Conservation (phyloP, 1,284 basidiomycete genomes). For the Leccinum holopus region DNA sequence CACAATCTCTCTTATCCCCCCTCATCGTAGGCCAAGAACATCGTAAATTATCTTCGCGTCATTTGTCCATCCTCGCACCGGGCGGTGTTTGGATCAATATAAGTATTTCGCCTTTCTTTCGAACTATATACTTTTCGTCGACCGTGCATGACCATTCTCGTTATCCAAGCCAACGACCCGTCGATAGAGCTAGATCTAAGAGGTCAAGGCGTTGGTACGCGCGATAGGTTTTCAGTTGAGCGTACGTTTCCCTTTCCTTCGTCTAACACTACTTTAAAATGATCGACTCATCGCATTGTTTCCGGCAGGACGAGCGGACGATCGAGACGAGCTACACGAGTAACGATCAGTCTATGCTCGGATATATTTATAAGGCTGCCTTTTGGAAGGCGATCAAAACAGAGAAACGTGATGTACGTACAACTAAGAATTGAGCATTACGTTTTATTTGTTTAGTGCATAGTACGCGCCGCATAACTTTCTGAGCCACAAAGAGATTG, state of each 20-base stretch:
- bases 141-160: too few relatives aligned
- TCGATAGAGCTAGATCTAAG: slow-evolving; percentile 92
- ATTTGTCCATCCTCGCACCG: slow-evolving; percentile 77
- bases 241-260: slow-evolving; percentile 43
- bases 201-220: slow-evolving; percentile 67
- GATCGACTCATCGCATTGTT: neutral
- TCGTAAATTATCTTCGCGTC: slow-evolving; percentile 80
- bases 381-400: slow-evolving; percentile 83
- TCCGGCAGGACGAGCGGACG: slow-evolving; percentile 57
- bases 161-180: slow-evolving; percentile 50
- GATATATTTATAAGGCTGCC: slow-evolving; percentile 80
- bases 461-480: neutral
- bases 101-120: slow-evolving; percentile 40
- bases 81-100: slow-evolving; percentile 93
- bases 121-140: neutral
- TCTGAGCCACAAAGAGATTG: neutral
- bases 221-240: slow-evolving; percentile 55
- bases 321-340: slow-evolving; percentile 88
- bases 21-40: slow-evolving; percentile 43
- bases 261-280: neutral
- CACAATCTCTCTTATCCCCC: too few relatives aligned
- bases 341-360: slow-evolving; percentile 82
- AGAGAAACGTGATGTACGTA: neutral
- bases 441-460: neutral
- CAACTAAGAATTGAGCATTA: neutral